A percentile compares a stretch with the other conserved stretches of the same genome.
Evolutionary conservation across 108 stramenopile species (phyloP).

Genomic region (Cyclotella baltica): DNA sequence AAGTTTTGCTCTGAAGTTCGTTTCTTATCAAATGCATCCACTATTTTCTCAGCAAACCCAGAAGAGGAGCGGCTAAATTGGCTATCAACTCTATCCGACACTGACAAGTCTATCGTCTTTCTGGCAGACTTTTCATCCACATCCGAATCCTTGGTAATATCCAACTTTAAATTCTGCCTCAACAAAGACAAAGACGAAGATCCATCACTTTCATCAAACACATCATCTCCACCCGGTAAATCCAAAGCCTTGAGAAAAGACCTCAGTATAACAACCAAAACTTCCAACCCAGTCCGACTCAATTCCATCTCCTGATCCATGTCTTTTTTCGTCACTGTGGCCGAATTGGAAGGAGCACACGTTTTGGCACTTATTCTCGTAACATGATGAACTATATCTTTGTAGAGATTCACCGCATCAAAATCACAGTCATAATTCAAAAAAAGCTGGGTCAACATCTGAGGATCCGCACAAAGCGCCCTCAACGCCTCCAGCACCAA

Average conservation of each 20-base stretch:
- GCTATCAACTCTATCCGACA: conserved; percentile 28
- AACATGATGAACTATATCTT: conserved; percentile 92
- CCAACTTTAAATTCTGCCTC: conserved; percentile 59
- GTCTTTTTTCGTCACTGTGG: conserved; percentile 57
- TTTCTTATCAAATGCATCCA: conserved; percentile 88
- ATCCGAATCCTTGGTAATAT: conserved; percentile 40
- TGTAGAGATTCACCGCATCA: conserved; percentile 91
- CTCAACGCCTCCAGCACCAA: conserved; percentile 94
- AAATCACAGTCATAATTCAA: conserved; percentile 99
- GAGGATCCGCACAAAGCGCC: conserved; percentile 88
- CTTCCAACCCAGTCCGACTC: conserved; percentile 78
- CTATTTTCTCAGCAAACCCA: conserved; percentile 51
- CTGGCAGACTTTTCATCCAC: conserved; percentile 1
- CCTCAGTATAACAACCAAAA: conserved; percentile 76
- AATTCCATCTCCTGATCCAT: conserved; percentile 76
- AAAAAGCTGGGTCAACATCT: conserved; percentile 93
- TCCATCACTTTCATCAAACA: conserved; percentile 56
- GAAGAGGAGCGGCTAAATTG: conserved; percentile 13
- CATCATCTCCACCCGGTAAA: conserved; percentile 65
- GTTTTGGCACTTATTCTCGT: conserved; percentile 73
- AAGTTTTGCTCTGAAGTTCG: conserved; percentile 88
- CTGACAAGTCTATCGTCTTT: conserved; percentile 2
- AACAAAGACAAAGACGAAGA: conserved; percentile 61
- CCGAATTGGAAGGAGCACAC: conserved; percentile 30
- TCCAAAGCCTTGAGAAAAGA: conserved; percentile 75